A percentile compares a stretch with the other conserved stretches of the same genome.
Evolutionary conservation across 2,329 filamentous ascomycete species (phyloP).

Genomic region (Neobulgaria alba): DNA sequence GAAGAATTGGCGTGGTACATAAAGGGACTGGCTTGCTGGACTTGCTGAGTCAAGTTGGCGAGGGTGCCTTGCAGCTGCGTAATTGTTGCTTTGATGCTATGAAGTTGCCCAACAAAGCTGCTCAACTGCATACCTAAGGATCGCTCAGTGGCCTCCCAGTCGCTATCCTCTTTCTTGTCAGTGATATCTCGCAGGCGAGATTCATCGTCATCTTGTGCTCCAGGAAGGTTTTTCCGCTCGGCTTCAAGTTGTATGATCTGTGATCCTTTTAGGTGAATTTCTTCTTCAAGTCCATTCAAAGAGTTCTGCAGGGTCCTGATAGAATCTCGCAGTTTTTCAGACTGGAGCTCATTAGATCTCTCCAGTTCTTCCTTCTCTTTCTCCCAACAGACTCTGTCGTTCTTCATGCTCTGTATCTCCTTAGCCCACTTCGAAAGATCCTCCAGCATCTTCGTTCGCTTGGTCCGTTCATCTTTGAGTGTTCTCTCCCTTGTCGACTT

Average conservation of each 20-base stretch:
- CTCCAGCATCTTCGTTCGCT: slow-evolving; percentile 61
- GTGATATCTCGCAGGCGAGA: slow-evolving; percentile 21
- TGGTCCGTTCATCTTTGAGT: slow-evolving; percentile 59
- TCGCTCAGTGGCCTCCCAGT: slow-evolving; percentile 26
- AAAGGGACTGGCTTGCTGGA: slow-evolving; percentile 16
- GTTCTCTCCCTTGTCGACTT: slow-evolving; percentile 69
- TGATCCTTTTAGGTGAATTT: slow-evolving; percentile 61
- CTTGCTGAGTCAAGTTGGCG: slow-evolving; percentile 15
- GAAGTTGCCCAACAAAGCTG: slow-evolving; percentile 14
- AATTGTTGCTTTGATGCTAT: slow-evolving; percentile 19
- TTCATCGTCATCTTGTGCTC: slow-evolving; percentile 49
- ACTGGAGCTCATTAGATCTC: slow-evolving; percentile 42
- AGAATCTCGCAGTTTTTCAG: slow-evolving; percentile 43
- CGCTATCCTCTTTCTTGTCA: slow-evolving; percentile 24
- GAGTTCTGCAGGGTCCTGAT: slow-evolving; percentile 52
- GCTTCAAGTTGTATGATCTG: slow-evolving; percentile 68
- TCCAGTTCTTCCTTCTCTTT: slow-evolving; percentile 43
- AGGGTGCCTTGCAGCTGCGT: slow-evolving; percentile 16
- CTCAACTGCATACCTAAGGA: slow-evolving; percentile 20
- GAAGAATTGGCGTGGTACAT: slow-evolving; percentile 28
- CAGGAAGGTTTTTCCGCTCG: slow-evolving; percentile 54
- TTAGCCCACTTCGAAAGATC: slow-evolving; percentile 61
- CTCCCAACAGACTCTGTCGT: slow-evolving; percentile 45
- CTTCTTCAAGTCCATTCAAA: slow-evolving; percentile 53
- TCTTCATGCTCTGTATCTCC: slow-evolving; percentile 51